Percentiles rank a stretch among this genome's conserved stretches.
phyloP scores from a whole-genome alignment of 2,329 filamentous ascomycete genomes.

The Paraconiothyrium brasiliense region DNA sequence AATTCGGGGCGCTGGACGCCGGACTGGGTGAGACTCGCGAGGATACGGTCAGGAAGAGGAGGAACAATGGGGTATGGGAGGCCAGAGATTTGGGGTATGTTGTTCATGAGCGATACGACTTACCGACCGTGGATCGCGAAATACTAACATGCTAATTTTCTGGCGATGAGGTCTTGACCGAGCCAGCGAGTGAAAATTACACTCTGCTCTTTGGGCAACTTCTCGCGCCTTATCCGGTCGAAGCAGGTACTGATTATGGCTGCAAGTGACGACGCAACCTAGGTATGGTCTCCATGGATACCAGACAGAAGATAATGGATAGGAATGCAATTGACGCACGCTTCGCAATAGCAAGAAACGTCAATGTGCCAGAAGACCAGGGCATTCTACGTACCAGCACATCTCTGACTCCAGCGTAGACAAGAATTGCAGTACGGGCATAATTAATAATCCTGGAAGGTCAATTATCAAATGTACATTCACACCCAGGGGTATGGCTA shows the following conservation, averaged over 20 bases:
- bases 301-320: too few relatives aligned
- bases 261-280: neutral
- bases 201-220: constrained; percentile 10
- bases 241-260: neutral
- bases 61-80: constrained; percentile 11
- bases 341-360: too few relatives aligned
- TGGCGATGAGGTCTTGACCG: constrained; percentile 8
- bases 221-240: neutral
- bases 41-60: constrained; percentile 3
- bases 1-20: constrained; percentile 13
- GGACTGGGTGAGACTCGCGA: neutral
- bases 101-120: constrained; percentile 7
- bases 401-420: too few relatives aligned
- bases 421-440: too few relatives aligned
- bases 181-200: constrained; percentile 6
- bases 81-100: neutral
- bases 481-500: too few relatives aligned
- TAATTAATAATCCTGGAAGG: too few relatives aligned
- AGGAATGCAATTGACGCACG: too few relatives aligned
- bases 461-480: too few relatives aligned
- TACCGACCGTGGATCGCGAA: neutral
- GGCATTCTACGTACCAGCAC: too few relatives aligned
- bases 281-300: neutral
- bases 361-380: too few relatives aligned
- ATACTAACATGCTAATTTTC: neutral